Percentiles rank a stretch among this genome's conserved stretches.
These are phyloP conservation scores for Ceratorhiza oryzae-sativae DNA, from an alignment of 1,284 basidiomycete species.

Conservation along the genomic window DNA sequence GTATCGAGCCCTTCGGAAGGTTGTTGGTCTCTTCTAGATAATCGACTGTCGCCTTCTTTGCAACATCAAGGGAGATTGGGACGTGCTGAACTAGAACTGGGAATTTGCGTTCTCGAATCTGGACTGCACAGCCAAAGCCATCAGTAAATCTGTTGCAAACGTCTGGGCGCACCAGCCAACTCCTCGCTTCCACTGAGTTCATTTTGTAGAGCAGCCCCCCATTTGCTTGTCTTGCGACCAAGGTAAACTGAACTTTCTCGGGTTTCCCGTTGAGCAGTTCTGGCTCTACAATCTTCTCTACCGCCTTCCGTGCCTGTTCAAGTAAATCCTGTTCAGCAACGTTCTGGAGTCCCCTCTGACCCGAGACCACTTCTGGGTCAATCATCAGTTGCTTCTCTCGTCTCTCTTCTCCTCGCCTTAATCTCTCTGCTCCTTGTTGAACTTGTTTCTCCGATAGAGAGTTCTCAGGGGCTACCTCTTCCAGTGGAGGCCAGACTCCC, in stretches of 20 bases:
- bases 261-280: neutral
- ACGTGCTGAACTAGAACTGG: constrained; percentile 1
- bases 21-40: neutral
- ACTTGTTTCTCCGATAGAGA: neutral
- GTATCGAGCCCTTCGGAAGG: neutral
- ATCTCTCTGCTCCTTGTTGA: neutral
- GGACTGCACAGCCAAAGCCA: neutral
- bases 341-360: neutral
- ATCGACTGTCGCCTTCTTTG: neutral
- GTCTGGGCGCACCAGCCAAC: constrained; percentile 9
- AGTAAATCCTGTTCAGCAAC: neutral
- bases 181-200: neutral
- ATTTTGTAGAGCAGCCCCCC: neutral
- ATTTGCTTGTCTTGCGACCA: neutral
- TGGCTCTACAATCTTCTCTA: neutral
- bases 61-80: neutral
- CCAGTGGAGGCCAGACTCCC: too few species aligned
- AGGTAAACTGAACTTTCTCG: neutral
- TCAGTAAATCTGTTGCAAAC: constrained; percentile 17
- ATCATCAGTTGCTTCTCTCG: neutral
- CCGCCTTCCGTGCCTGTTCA: neutral
- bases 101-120: neutral
- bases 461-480: neutral
- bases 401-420: constrained; percentile 7
- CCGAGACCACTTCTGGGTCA: neutral